phyloP scores from a whole-genome alignment of 225 moss, liverwort and hornwort genomes.

The Marchantia polymorpha region DNA sequence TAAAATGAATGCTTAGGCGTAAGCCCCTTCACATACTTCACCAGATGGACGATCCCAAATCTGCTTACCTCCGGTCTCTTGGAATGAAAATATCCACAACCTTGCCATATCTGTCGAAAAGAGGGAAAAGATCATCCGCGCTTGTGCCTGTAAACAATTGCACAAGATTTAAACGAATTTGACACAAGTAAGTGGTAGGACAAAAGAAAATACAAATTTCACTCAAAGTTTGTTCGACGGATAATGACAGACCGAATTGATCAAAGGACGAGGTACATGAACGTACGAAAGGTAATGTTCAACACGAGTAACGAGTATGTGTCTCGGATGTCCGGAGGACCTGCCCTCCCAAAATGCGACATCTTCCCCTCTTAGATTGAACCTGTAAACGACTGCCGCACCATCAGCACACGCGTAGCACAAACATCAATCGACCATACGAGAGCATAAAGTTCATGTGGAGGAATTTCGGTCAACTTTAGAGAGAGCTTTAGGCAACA shows the following conservation, averaged over 20 bases:
- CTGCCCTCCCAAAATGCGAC: slow-evolving; percentile 97
- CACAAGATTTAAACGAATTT: neutral
- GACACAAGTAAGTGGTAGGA: neutral
- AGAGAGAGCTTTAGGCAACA: neutral
- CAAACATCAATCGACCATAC: neutral
- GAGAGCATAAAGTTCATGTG: neutral
- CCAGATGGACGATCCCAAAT: neutral
- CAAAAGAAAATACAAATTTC: no score
- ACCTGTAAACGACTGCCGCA: neutral
- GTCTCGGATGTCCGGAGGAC: slow-evolving; percentile 89
- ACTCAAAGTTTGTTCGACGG: neutral
- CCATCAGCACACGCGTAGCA: neutral
- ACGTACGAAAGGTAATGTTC: slow-evolving; percentile 94
- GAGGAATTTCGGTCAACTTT: neutral
- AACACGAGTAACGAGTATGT: slow-evolving; percentile 92
- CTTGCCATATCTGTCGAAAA: slow-evolving; percentile 92
- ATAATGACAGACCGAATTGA: no score
- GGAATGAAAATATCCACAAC: slow-evolving; percentile 98
- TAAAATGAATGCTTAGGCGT: neutral
- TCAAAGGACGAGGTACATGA: neutral
- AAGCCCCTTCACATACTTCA: neutral
- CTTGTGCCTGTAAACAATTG: slow-evolving; percentile 62
- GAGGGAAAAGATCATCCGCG: slow-evolving; percentile 94
- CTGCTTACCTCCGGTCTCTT: slow-evolving; percentile 76
- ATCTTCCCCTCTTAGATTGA: slow-evolving; percentile 30